Conservation (phyloP, 2,329 filamentous ascomycete species). For the Hymenoscyphus occultus region DNA sequence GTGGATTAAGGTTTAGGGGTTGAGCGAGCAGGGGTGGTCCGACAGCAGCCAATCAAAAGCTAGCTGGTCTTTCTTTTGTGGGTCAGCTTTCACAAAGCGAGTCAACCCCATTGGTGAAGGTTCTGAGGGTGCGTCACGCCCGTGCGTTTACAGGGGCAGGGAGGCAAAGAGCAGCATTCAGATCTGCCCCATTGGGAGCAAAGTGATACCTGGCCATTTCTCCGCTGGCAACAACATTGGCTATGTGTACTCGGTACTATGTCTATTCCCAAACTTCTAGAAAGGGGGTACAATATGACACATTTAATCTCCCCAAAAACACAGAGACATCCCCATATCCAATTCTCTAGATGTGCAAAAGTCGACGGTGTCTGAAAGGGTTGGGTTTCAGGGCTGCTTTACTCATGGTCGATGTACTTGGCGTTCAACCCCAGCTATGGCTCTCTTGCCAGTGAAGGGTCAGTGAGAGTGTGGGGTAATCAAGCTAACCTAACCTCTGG, state of each 20-base stretch:
- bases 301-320: neutral
- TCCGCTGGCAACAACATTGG: neutral
- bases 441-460: neutral
- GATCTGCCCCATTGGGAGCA: neutral
- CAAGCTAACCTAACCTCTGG: neutral
- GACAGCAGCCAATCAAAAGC: slow-evolving; percentile 7
- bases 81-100: neutral
- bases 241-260: neutral
- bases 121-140: slow-evolving; percentile 9
- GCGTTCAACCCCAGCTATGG: neutral
- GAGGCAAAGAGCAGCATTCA: neutral
- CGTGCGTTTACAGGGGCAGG: neutral
- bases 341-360: neutral
- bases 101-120: neutral
- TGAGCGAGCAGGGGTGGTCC: neutral
- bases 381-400: neutral
- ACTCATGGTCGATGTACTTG: no score
- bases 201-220: neutral
- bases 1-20: slow-evolving; percentile 8
- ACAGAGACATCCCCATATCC: neutral
- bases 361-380: neutral
- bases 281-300: neutral
- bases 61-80: neutral
- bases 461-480: slow-evolving; percentile 10
- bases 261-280: neutral